A percentile compares a stretch with the other conserved stretches of the same genome.
These are phyloP conservation scores for Plantago lanceolata DNA, from an alignment of 305 asterid species.

Conservation along the genomic window DNA sequence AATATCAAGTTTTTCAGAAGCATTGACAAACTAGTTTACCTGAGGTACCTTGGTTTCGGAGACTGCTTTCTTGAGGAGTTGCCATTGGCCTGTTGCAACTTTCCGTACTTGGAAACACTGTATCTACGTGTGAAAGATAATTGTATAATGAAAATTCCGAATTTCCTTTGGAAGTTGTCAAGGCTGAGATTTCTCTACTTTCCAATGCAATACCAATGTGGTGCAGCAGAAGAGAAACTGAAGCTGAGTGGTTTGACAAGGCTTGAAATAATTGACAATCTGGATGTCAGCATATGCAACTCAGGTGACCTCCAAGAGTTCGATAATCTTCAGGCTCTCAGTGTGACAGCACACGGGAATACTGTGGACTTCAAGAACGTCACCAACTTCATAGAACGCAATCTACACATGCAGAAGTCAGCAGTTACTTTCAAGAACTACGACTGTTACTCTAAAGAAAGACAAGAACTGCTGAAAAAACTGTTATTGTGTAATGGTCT, in stretches of 20 bases:
- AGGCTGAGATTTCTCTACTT: constrained; percentile 26
- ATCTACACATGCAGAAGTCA: background rate
- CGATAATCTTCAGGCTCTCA: constrained; percentile 1
- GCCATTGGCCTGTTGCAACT: constrained; percentile 20
- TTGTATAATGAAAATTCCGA: constrained; percentile 20
- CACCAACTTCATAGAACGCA: background rate
- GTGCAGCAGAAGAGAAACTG: background rate
- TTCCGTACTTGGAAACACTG: constrained; percentile 23
- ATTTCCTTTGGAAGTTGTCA: constrained; percentile 20
- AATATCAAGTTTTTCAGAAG: background rate
- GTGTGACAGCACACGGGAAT: constrained; percentile 13
- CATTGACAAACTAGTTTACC: constrained; percentile 4
- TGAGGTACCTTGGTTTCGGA: constrained; percentile 28
- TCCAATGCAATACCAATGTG: constrained; percentile 18
- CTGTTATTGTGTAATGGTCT: constrained; percentile 1
- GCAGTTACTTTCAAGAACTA: constrained; percentile 12
- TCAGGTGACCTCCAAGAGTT: constrained; percentile 9
- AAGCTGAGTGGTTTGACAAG: constrained; percentile 14
- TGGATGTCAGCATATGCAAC: constrained; percentile 16
- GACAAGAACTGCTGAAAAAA: background rate
- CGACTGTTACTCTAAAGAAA: constrained; percentile 19
- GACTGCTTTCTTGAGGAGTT: constrained; percentile 23
- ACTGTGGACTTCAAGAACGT: background rate
- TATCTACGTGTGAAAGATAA: constrained; percentile 21
- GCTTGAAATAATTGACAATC: constrained; percentile 18